Evolutionary conservation across 1,284 basidiomycete genomes (phyloP).

Genomic region (Ganoderma sp.): DNA sequence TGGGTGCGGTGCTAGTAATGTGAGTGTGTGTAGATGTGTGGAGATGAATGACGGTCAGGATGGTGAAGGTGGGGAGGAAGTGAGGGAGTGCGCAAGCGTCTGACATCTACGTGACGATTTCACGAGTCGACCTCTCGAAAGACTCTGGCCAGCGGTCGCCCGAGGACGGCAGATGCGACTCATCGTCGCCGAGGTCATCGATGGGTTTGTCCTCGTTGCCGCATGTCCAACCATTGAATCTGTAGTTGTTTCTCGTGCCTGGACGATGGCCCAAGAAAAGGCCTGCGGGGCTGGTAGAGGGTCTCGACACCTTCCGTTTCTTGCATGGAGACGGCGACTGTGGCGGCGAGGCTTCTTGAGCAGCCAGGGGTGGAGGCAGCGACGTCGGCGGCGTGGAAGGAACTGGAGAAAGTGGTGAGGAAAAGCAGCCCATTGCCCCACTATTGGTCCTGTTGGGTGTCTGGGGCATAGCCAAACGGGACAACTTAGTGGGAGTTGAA

Average conservation of each 20-base stretch:
- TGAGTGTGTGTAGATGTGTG: neutral
- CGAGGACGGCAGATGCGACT: slow-evolving; percentile 15
- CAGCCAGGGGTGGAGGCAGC: neutral
- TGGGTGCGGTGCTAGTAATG: slow-evolving; percentile 2
- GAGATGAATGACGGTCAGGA: neutral
- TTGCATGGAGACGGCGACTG: slow-evolving; percentile 15
- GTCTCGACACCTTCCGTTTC: slow-evolving; percentile 6
- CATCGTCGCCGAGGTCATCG: slow-evolving; percentile 4
- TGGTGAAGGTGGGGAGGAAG: neutral
- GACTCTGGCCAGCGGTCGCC: slow-evolving; percentile 15
- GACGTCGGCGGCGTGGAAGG: slow-evolving; percentile 14
- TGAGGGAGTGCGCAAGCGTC: neutral
- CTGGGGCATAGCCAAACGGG: slow-evolving; percentile 11
- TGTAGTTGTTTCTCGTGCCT: slow-evolving; percentile 8
- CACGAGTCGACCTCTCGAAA: slow-evolving; percentile 6
- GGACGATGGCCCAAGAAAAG: slow-evolving; percentile 19
- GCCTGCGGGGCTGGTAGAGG: slow-evolving; percentile 11
- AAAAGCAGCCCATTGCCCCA: slow-evolving; percentile 15
- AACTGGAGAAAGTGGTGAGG: slow-evolving; percentile 20
- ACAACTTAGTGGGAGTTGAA: slow-evolving; percentile 5
- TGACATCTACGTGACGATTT: neutral
- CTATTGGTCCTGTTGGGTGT: slow-evolving; percentile 13
- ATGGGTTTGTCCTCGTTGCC: slow-evolving; percentile 5
- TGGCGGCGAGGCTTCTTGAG: slow-evolving; percentile 17
- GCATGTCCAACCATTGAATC: neutral